Percentiles rank a stretch among this genome's conserved stretches.
Evolutionary conservation across 2,329 filamentous ascomycete species (phyloP).

Genomic region (Venturia oleaginea): DNA sequence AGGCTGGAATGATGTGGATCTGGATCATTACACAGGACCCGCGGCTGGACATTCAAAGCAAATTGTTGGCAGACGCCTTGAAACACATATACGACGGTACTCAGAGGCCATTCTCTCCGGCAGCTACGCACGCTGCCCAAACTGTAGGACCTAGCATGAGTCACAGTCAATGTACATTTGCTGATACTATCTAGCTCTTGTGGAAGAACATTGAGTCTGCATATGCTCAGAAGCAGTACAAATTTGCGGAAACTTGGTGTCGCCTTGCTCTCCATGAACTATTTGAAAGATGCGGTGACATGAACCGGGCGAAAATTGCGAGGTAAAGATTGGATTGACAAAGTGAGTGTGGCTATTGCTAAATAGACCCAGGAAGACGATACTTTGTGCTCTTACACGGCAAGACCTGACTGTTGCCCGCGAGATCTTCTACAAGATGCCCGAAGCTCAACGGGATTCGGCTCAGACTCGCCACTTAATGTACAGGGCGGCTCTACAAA

Average conservation of each 20-base stretch:
- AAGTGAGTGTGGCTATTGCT: background rate
- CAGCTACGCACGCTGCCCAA: conserved; percentile 58
- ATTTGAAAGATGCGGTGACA: conserved; percentile 55
- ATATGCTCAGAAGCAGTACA: conserved; percentile 44
- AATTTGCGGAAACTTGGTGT: conserved; percentile 61
- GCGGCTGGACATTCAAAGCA: conserved; percentile 24
- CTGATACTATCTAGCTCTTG: conserved; percentile 48
- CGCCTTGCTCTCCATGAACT: conserved; percentile 55
- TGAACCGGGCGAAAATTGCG: conserved; percentile 59
- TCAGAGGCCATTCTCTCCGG: conserved; percentile 42
- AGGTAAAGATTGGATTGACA: conserved; percentile 37
- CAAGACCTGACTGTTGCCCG: conserved; percentile 47
- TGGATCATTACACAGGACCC: conserved; percentile 52
- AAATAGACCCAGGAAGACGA: conserved; percentile 52
- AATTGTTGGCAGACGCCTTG: conserved; percentile 33
- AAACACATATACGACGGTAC: conserved; percentile 39
- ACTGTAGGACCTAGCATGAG: conserved; percentile 40
- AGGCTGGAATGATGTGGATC: conserved; percentile 56
- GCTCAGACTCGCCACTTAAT: conserved; percentile 62
- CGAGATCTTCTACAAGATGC: conserved; percentile 50
- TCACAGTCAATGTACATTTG: background rate
- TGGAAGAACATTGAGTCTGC: conserved; percentile 68
- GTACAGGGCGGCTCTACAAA: conserved; percentile 61
- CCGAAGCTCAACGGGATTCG: conserved; percentile 48
- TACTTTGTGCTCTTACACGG: conserved; percentile 57